phyloP scores from a whole-genome alignment of 78 protist genomes.

The Dictyostelium discoideum region dicty_2.7 NC_007088.5:3052501-3053000 shows the following conservation, averaged over 20 bases:
- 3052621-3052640: slow-evolving; percentile 24
- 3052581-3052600: slow-evolving; percentile 11
- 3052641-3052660: slow-evolving; percentile 48
- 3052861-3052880: slow-evolving; percentile 35
- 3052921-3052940: slow-evolving; percentile 30
- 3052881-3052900: slow-evolving; percentile 39
- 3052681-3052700: no score
- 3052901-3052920: slow-evolving; percentile 31
- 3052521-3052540: slow-evolving; percentile 5
- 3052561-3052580: slow-evolving; percentile 38
- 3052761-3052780: no score
- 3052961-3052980: slow-evolving; percentile 72
- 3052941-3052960: slow-evolving; percentile 45
- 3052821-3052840: neutral
- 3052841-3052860: neutral
- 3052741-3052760: no score
- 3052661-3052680: neutral
- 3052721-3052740: no score
- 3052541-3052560: neutral
- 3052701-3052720: no score
- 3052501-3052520: slow-evolving; percentile 52
- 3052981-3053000: neutral
- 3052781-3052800: no score
- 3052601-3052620: slow-evolving; percentile 24
- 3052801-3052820: neutral